Base-by-base conservation (phyloP, 331 rosid species). In the Stylosanthes scabra region DNA sequence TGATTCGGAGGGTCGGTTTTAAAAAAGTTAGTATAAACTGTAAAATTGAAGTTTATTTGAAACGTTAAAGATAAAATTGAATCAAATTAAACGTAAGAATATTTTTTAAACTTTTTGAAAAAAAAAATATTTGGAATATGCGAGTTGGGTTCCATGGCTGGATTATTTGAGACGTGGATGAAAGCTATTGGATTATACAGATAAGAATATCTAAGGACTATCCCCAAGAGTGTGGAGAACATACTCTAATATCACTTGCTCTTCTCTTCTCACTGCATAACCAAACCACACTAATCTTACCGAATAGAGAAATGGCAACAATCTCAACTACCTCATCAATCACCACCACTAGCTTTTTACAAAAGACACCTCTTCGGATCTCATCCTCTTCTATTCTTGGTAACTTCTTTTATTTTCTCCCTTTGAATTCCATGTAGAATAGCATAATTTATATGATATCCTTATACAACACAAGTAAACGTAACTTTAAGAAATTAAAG, bases 351-450 rank as follows among this genome's bases (percentile, higher is more conserved):
- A 49, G 80, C 75, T 83, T 85, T 50, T 86, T 82, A 44, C 92
- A 79, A 66, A 90, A 84, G 80, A 83, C 82, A 10, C 72, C 87
- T 11, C 78, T 82, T 51, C 79, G 81, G 29, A 44, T 78, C 56
- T 83, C 91, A 60, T 76, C 92, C 83, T 85, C 96, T 3, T 83
- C 90, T 25, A 61, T 88, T 78, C 87, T 90, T 55, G 97, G 97
- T 95, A 76, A 63, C 78, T 60, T 9, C 0, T 49, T 14, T 56
- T 55, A 20, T 20, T 20, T 20, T 20, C 25, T 20, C 25, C 66
- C 65, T 10, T 5, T 44, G 3, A 52, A 7, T 62, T 12, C 46
- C 51, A 11, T 47, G 27, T 0, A 25, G 0, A 44, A 34, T n/a
- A 42, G 2, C 3, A 47, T n/a, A n/a, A 8, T 11, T 15, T 61